Evolutionary conservation across 345 rosid genomes (phyloP).

Genomic region (Euphorbia lathyris): DNA sequence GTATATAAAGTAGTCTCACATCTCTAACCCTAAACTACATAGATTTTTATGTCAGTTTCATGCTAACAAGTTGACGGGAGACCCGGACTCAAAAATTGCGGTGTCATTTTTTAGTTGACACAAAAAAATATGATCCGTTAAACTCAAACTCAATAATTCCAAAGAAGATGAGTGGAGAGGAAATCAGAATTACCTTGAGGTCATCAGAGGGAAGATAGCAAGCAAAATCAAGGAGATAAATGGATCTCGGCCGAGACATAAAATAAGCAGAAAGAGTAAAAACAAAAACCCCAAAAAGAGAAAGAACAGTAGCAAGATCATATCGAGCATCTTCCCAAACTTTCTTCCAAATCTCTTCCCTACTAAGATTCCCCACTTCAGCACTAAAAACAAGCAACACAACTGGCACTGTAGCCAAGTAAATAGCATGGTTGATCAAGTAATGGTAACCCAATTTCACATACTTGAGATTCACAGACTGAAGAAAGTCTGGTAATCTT

Average conservation of each 20-base stretch:
- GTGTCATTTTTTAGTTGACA: too few species aligned
- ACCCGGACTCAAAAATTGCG: too few species aligned
- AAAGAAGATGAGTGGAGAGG: not conserved
- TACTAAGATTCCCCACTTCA: constrained; percentile 76
- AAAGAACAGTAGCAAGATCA: constrained; percentile 71
- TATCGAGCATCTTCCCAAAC: constrained; percentile 71
- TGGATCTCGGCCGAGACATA: constrained; percentile 80
- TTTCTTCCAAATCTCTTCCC: constrained; percentile 81
- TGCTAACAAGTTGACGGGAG: too few species aligned
- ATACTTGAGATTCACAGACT: constrained; percentile 90
- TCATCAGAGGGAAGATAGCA: constrained; percentile 74
- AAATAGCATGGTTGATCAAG: constrained; percentile 88
- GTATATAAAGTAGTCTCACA: too few species aligned
- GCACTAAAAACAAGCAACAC: constrained; percentile 78
- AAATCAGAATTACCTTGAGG: constrained; percentile 54
- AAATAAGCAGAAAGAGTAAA: constrained; percentile 74
- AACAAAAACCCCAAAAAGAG: constrained; percentile 56
- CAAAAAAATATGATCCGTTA: too few species aligned
- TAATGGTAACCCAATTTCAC: constrained; percentile 93
- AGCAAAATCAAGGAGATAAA: constrained; percentile 81
- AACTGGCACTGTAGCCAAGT: constrained; percentile 85
- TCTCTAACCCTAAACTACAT: too few species aligned
- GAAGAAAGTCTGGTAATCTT: constrained; percentile 88
- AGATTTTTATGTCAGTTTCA: too few species aligned
- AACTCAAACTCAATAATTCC: too few species aligned